Evolutionary conservation across 1,284 basidiomycete species (phyloP).

Genomic region (Omphalotus olearius): DNA sequence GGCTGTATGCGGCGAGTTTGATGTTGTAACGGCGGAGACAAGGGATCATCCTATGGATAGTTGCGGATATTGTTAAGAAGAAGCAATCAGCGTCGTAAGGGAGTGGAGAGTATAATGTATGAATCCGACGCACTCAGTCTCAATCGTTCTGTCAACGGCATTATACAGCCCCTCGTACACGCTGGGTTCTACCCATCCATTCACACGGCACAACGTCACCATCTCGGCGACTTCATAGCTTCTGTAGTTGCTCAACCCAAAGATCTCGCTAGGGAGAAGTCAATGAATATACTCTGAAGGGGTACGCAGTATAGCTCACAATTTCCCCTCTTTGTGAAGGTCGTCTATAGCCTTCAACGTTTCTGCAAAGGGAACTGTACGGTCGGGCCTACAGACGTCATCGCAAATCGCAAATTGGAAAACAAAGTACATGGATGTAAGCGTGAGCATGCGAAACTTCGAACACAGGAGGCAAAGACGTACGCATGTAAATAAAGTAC

Average conservation of each 20-base stretch:
- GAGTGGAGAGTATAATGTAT: too few relatives aligned
- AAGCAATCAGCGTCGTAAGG: too few relatives aligned
- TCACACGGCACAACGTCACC: constrained; percentile 23
- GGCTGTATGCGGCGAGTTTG: constrained; percentile 13
- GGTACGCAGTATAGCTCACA: constrained; percentile 21
- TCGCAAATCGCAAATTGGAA: too few relatives aligned
- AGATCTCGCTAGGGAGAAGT: constrained; percentile 14
- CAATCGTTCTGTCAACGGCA: constrained; percentile 22
- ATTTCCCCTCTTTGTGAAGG: constrained; percentile 37
- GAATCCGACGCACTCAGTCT: constrained; percentile 23
- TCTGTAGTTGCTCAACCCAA: constrained; percentile 18
- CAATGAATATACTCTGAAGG: neutral
- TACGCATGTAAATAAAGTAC: constrained; percentile 17
- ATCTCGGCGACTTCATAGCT: constrained; percentile 27
- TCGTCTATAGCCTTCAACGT: constrained; percentile 37
- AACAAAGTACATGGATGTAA: too few relatives aligned
- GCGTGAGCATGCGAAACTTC: too few relatives aligned
- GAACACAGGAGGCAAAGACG: too few relatives aligned
- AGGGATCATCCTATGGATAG: constrained; percentile 15
- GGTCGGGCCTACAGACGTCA: constrained; percentile 6
- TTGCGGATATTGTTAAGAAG: too few relatives aligned
- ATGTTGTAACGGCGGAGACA: constrained; percentile 15
- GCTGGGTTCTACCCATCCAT: constrained; percentile 33
- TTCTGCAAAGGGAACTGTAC: constrained; percentile 14
- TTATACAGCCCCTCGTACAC: constrained; percentile 37